Evolutionary conservation across 2,329 filamentous ascomycete genomes (phyloP).

Genomic region (Talaromyces amestolkiae): DNA sequence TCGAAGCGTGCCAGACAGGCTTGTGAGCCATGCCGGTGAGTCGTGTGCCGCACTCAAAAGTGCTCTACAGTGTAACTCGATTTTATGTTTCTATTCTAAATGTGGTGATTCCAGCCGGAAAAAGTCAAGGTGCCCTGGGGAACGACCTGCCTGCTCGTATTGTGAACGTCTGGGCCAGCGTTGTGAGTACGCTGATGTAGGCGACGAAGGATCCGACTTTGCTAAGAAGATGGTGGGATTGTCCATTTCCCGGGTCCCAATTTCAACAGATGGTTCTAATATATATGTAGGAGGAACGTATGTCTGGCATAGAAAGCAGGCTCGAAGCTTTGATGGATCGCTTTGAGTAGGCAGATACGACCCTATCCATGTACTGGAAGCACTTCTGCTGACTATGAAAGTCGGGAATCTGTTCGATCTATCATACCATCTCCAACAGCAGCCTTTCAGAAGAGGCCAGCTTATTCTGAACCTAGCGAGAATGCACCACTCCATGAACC

Average conservation of each 20-base stretch:
- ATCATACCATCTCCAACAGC: not conserved
- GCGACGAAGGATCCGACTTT: slow-evolving; percentile 29
- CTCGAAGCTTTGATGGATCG: slow-evolving; percentile 36
- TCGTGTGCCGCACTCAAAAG: not conserved
- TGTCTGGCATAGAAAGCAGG: slow-evolving; percentile 34
- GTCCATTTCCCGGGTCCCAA: not conserved
- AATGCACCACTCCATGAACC: not conserved
- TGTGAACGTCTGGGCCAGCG: slow-evolving; percentile 48
- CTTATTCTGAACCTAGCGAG: not conserved
- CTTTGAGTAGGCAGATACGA: slow-evolving; percentile 29
- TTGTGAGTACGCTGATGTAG: slow-evolving; percentile 42
- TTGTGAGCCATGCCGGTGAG: slow-evolving; percentile 43
- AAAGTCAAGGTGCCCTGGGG: slow-evolving; percentile 53
- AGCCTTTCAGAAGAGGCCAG: not conserved
- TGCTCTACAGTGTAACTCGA: too few relatives aligned
- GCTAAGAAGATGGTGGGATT: slow-evolving; percentile 13
- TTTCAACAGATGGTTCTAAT: not conserved
- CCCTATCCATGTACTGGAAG: not conserved
- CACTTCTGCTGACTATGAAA: not conserved
- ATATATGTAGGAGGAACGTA: slow-evolving; percentile 29
- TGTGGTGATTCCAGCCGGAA: slow-evolving; percentile 41
- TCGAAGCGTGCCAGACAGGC: slow-evolving; percentile 28
- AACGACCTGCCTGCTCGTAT: slow-evolving; percentile 49
- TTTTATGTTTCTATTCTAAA: too few relatives aligned
- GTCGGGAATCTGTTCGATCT: not conserved